phyloP scores from a whole-genome alignment of 345 rosid genomes.

The Melastoma malabathricum region DNA sequence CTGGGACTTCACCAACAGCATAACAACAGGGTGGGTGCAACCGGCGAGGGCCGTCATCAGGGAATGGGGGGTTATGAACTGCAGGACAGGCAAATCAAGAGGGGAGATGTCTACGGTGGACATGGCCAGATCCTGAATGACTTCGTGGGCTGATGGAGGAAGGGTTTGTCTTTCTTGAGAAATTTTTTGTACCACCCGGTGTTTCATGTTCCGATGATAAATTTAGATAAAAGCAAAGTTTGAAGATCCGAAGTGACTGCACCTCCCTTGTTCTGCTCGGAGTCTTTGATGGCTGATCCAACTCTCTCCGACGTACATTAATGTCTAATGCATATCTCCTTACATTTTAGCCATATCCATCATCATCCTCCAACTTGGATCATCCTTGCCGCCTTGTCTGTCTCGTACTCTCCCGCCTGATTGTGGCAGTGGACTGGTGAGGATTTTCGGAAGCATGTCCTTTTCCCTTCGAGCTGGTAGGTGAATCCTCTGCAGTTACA shows the following conservation, averaged over 20 bases:
- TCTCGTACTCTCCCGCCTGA: too few relatives aligned
- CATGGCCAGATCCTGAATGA: slow-evolving; percentile 60
- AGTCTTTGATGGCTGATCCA: too few relatives aligned
- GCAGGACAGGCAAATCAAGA: slow-evolving; percentile 48
- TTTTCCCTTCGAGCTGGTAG: slow-evolving; percentile 19
- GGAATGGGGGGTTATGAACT: slow-evolving; percentile 47
- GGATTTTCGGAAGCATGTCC: slow-evolving; percentile 13
- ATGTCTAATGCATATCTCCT: too few relatives aligned
- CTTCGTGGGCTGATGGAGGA: slow-evolving; percentile 54
- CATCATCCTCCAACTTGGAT: too few relatives aligned
- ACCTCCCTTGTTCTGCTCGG: too few relatives aligned
- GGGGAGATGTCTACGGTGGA: slow-evolving; percentile 72
- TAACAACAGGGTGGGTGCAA: slow-evolving; percentile 31
- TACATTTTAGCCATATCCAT: too few relatives aligned
- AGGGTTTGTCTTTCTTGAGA: neutral
- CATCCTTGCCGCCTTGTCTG: too few relatives aligned
- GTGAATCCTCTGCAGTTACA: slow-evolving; percentile 25
- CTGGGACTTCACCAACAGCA: slow-evolving; percentile 66
- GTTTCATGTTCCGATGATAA: slow-evolving; percentile 1
- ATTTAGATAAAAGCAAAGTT: too few relatives aligned
- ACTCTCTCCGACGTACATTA: too few relatives aligned
- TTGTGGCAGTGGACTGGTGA: slow-evolving; percentile 21
- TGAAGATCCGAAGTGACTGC: too few relatives aligned
- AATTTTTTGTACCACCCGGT: slow-evolving; percentile 1
- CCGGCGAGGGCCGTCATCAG: slow-evolving; percentile 33